A percentile compares a stretch with the other conserved stretches of the same genome.
These are phyloP conservation scores for Penicillium thymicola DNA, from an alignment of 2,329 filamentous ascomycete genomes.

Conservation along the genomic window DNA sequence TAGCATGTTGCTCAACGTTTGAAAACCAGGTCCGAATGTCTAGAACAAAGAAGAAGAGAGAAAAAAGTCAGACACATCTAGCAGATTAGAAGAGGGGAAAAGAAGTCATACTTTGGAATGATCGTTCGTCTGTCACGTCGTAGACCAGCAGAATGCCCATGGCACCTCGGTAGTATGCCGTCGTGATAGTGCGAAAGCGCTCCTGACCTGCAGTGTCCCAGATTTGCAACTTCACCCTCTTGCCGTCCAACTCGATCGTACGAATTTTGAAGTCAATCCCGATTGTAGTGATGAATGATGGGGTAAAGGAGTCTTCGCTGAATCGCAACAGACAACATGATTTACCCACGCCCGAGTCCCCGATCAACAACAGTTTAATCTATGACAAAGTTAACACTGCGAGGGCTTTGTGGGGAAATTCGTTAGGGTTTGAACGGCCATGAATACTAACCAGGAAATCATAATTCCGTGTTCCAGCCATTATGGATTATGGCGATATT, in stretches of 20 bases:
- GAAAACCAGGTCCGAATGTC: constrained; percentile 99
- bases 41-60: constrained; percentile 35
- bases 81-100: background rate
- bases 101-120: constrained; percentile 79
- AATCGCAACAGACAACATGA: constrained; percentile 95
- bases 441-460: constrained; percentile 80
- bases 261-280: constrained; percentile 99
- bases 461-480: constrained; percentile 98
- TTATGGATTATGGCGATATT: constrained; percentile 41
- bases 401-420: background rate
- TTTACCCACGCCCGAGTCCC: constrained; percentile 94
- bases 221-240: constrained; percentile 98
- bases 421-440: background rate
- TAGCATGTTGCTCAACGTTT: constrained; percentile 97
- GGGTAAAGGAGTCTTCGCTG: constrained; percentile 96
- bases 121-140: constrained; percentile 94
- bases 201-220: constrained; percentile 99
- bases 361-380: constrained; percentile 97
- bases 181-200: constrained; percentile 97
- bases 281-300: constrained; percentile 97
- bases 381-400: constrained; percentile 38
- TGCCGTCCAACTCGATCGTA: constrained; percentile 97
- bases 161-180: constrained; percentile 95
- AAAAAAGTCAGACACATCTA: background rate
- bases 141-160: constrained; percentile 98